Percentiles rank a stretch among this genome's conserved stretches.
phyloP scores from a whole-genome alignment of 192 early-diverging fungal species.

The Thoreauomyces humboldtii region DNA sequence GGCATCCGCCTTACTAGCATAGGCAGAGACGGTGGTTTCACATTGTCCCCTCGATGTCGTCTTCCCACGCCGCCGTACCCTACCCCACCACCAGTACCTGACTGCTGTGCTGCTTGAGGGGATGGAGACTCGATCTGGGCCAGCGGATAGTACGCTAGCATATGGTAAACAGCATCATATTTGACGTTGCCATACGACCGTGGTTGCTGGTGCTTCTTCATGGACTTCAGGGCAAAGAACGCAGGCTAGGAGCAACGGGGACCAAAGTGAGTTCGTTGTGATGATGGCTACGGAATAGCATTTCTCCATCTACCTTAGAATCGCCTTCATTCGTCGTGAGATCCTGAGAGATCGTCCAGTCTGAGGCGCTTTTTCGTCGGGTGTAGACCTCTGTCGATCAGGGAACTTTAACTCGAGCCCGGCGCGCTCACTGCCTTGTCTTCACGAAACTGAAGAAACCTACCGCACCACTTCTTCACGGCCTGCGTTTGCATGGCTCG shows the following conservation, averaged over 20 bases:
- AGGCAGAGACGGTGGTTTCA: too few species aligned
- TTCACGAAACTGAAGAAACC: neutral
- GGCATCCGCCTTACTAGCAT: too few species aligned
- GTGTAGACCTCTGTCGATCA: constrained; percentile 23
- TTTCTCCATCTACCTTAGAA: too few species aligned
- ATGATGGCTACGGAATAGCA: too few species aligned
- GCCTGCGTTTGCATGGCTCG: constrained; percentile 37
- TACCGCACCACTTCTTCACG: constrained; percentile 38
- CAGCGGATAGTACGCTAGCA: constrained; percentile 42
- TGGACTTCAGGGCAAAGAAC: constrained; percentile 43
- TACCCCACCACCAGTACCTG: too few species aligned
- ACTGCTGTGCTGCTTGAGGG: too few species aligned
- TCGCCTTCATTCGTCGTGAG: constrained; percentile 28
- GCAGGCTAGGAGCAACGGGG: constrained; percentile 16
- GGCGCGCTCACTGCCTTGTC: too few species aligned
- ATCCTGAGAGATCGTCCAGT: constrained; percentile 40
- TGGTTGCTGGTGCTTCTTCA: constrained; percentile 13
- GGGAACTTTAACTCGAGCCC: too few species aligned
- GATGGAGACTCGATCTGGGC: constrained; percentile 30
- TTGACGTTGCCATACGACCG: constrained; percentile 29
- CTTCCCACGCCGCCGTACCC: too few species aligned
- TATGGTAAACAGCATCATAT: constrained; percentile 50
- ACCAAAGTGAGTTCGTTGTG: neutral
- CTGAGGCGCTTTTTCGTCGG: constrained; percentile 31
- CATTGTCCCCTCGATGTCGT: too few species aligned